phyloP scores from a whole-genome alignment of 352 stramenopile species.

The Thalassiosira livingstoniorum region DNA sequence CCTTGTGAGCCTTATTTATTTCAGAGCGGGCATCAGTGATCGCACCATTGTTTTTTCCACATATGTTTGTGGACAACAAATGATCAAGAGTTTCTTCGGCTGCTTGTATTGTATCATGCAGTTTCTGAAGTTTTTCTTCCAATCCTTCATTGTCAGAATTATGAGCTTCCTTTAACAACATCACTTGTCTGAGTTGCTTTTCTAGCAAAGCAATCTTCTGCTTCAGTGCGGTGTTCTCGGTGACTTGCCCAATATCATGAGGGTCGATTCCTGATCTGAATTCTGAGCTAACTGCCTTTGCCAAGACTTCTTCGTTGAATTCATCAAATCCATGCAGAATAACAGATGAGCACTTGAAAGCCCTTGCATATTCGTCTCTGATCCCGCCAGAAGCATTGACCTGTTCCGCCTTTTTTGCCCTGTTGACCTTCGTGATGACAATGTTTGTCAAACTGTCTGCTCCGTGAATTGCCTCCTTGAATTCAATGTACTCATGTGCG shows the following conservation, averaged over 20 bases:
- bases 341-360: neutral
- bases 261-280: neutral
- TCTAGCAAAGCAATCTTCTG: neutral
- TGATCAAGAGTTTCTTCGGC: neutral
- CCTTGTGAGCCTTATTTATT: neutral
- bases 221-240: neutral
- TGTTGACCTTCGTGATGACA: slow-evolving; percentile 9
- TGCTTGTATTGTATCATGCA: neutral
- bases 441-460: neutral
- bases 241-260: neutral
- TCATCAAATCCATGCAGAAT: neutral
- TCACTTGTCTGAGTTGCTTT: neutral
- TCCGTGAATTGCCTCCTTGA: neutral
- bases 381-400: neutral
- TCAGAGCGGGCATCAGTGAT: neutral
- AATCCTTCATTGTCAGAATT: neutral
- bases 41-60: neutral
- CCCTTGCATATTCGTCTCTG: neutral
- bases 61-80: neutral
- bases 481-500: neutral
- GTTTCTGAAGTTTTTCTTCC: neutral
- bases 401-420: neutral
- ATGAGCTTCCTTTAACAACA: neutral
- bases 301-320: neutral
- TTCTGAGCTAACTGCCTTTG: neutral